phyloP scores from a whole-genome alignment of 129 eudicot genomes.

The Ambrosia artemisiifolia region DNA sequence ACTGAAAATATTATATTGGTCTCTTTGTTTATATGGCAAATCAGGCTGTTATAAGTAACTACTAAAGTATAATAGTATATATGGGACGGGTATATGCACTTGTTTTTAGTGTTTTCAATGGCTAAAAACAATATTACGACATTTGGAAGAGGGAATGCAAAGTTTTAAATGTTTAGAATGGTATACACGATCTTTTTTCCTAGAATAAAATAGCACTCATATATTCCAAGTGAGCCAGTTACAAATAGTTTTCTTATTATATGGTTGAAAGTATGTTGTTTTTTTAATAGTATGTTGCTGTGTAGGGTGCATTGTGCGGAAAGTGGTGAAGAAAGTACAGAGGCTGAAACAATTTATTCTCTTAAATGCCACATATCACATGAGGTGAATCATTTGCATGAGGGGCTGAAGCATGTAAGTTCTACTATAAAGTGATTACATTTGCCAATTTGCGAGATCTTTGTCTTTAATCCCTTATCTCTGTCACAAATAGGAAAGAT shows the following conservation, averaged over 20 bases:
- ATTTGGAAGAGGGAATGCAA: not conserved
- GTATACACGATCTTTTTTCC: not conserved
- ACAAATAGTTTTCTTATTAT: not conserved
- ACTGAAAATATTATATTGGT: not conserved
- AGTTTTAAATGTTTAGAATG: not conserved
- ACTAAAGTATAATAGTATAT: not conserved
- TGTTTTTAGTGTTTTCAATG: not conserved
- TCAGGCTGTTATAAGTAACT: not conserved
- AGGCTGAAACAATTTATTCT: conserved; percentile 72
- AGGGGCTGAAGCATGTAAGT: conserved; percentile 89
- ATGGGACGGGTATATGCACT: not conserved
- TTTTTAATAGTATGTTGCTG: conserved; percentile 14
- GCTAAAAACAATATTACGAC: not conserved
- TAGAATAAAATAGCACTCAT: too few species aligned
- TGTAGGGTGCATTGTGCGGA: conserved; percentile 90
- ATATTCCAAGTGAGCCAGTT: not conserved
- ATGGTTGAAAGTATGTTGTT: not conserved
- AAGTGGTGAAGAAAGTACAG: conserved; percentile 97
- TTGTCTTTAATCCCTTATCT: too few species aligned
- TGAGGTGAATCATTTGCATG: conserved; percentile 96
- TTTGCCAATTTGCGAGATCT: not conserved
- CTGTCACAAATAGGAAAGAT: not conserved
- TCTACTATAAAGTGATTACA: conserved; percentile 5
- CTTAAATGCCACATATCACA: conserved; percentile 98
- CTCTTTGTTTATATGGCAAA: not conserved